Evolutionary conservation across 192 early-diverging fungal species (phyloP).

Genomic region (Spizellomyces punctatus): DNA sequence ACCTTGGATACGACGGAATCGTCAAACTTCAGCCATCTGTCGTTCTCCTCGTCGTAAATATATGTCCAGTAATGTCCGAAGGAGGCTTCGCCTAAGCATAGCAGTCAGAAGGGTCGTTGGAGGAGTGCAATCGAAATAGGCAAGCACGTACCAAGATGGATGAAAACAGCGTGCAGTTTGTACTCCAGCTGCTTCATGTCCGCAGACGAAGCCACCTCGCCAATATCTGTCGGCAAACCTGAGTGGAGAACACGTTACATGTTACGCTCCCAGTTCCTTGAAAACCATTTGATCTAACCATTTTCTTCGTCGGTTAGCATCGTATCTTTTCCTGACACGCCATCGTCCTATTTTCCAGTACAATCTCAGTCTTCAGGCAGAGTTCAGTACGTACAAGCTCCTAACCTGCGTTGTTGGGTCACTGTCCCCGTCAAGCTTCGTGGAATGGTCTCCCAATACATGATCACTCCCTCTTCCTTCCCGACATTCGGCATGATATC

Average conservation of each 20-base stretch:
- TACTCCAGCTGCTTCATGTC: slow-evolving; percentile 9
- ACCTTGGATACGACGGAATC: slow-evolving; percentile 40
- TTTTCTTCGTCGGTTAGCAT: too few species aligned
- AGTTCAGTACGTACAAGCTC: neutral
- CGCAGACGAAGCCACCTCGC: neutral
- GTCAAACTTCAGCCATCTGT: slow-evolving; percentile 47
- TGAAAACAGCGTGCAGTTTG: slow-evolving; percentile 39
- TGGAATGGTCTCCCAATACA: too few species aligned
- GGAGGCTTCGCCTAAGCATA: slow-evolving; percentile 36
- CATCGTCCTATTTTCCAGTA: too few species aligned
- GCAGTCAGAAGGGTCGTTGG: neutral
- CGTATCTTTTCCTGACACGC: too few species aligned
- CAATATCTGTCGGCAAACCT: too few species aligned
- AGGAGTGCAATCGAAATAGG: neutral
- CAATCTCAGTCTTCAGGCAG: too few species aligned
- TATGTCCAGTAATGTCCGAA: slow-evolving; percentile 49
- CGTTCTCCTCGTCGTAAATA: slow-evolving; percentile 28
- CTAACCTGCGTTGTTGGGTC: slow-evolving; percentile 4
- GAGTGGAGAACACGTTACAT: too few species aligned
- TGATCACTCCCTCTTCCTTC: too few species aligned
- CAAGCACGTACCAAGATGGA: slow-evolving; percentile 25
- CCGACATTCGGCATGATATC: slow-evolving; percentile 1
- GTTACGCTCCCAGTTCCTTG: too few species aligned
- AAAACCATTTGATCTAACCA: too few species aligned
- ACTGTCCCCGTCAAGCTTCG: neutral